phyloP scores from a whole-genome alignment of 495 filamentous ascomycete species.

The Penicillium goetzii region DNA sequence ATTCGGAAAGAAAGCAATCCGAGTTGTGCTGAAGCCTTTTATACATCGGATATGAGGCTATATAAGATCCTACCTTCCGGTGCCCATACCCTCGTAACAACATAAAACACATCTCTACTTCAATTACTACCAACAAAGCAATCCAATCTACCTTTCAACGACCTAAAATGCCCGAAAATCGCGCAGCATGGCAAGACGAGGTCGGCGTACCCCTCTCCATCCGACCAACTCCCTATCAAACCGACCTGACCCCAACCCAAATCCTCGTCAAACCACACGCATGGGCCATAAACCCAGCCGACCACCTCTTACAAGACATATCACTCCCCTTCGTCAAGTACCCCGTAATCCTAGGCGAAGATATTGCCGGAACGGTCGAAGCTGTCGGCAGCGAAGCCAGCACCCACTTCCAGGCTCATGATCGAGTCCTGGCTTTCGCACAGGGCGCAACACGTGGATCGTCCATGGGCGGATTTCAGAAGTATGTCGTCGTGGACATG shows the following conservation, averaged over 20 bases:
- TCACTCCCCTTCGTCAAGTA: conserved; percentile 35
- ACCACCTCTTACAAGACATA: conserved; percentile 14
- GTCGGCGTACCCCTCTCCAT: neutral
- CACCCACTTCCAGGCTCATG: conserved; percentile 47
- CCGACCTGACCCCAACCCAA: neutral
- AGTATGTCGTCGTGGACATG: neutral
- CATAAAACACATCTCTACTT: neutral
- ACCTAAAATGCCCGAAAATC: neutral
- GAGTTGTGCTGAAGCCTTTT: neutral
- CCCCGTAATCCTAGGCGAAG: conserved; percentile 56
- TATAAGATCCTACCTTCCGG: neutral
- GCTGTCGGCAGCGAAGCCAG: conserved; percentile 47
- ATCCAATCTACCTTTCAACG: neutral
- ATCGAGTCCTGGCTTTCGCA: conserved; percentile 32
- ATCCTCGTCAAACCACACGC: conserved; percentile 7
- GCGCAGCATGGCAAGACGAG: conserved; percentile 1
- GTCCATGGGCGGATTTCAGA: conserved; percentile 1
- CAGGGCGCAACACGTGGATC: neutral
- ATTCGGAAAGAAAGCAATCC: neutral
- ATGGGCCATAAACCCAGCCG: conserved; percentile 20
- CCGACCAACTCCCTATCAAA: neutral
- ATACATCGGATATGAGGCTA: neutral
- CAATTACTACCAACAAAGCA: neutral
- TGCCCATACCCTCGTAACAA: neutral
- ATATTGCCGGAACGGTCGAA: conserved; percentile 57